Evolutionary conservation across 305 asterid genomes (phyloP), one percentile per base, ranked within the genome.

Genomic region (Vinca major): DNA sequence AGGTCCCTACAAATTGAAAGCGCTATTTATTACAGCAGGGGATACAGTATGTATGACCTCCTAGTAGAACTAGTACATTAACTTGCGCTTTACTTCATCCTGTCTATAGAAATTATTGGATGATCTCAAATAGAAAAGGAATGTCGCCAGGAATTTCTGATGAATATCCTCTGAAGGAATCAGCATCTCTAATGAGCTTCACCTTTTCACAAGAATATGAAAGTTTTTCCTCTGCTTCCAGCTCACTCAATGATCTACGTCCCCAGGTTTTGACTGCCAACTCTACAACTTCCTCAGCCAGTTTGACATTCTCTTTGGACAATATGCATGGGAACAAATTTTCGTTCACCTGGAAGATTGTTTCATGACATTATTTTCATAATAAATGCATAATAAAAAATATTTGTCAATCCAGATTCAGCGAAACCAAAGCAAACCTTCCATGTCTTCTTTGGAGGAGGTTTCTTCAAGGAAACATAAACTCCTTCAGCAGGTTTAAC

Each of bases 121-220:
- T 16, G 56, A 45, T 45, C 9, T 57, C 47, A 21, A 33, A 56
- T 33, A 69, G 49, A 69, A 17, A 8, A 57, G 48, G 13, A 16
- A 39, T 7, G 47, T 39, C 7, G 65, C 14, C 8, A 6, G 21
- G 26, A 36, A 21, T 20, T 57, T 57, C 1, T 17, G 43, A 74
- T 71, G 61, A 67, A 72, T 20, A 69, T 56, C 19, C 45, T 53
- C 58, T 62, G 72, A 62, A 45, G 56, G 9, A 58, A 37, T 58
- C 66, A 55, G 20, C 26, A 33, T 43, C 57, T 41, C 62, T 41
- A 74, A 50, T 62, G 67, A 76, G 55, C 69, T 54, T 73, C 79
- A 89, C 99, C 97, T 93, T 90, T 81, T 93, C 99, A 86, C 99
- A 93, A 78, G 86, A 86, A 87, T 89, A 93, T 4, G 99, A 93